Evolutionary conservation across 2,329 filamentous ascomycete species (phyloP), one percentile per base, ranked within the genome.

Genomic region (Clonostachys chloroleuca): DNA sequence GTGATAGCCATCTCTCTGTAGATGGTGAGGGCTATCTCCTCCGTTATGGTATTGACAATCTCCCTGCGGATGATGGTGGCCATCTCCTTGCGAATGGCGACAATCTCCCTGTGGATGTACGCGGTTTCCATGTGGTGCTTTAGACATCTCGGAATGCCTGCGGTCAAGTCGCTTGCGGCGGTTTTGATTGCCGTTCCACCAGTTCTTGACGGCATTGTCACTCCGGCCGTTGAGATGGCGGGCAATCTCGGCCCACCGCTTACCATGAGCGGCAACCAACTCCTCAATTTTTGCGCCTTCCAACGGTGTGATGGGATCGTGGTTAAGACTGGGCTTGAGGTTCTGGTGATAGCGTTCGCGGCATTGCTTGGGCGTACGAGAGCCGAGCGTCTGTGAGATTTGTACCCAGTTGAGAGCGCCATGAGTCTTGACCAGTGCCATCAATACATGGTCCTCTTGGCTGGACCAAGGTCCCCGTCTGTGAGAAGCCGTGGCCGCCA

Each of bases 191-290:
- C 92, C 91, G 63, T 96, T 96, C 89, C 89, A 96, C 90, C 91
- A 96, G 67, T 96, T 96, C 80, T 96, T 96, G 53, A 96, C 89
- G 30, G 89, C 87, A 60, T 96, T 96, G 72, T 96, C 92, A 65
- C 91, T 95, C 60, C 92, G 86, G 54, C 90, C 90, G 47, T 86
- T 79, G 17, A 96, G 77, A 42, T 83, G 77, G 54, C 92, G 80
- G 41, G 92, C 89, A 60, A 96, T 96, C 62, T 96, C 90, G 3
- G 92, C 92, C 92, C 92, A 96, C 48, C 87, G 83, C 72, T 91
- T 92, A 52, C 91, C 91, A 72, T 89, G 83, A 57, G 87, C 80
- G 12, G 70, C 66, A 14, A 96, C 92, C 64, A 94, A 78, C 49
- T 78, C 75, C 69, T 92, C 85, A 59, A 97, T 96, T 58, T 83